Evolutionary conservation across 2,329 filamentous ascomycete species (phyloP).

Genomic region (Thielaviopsis euricoi): DNA sequence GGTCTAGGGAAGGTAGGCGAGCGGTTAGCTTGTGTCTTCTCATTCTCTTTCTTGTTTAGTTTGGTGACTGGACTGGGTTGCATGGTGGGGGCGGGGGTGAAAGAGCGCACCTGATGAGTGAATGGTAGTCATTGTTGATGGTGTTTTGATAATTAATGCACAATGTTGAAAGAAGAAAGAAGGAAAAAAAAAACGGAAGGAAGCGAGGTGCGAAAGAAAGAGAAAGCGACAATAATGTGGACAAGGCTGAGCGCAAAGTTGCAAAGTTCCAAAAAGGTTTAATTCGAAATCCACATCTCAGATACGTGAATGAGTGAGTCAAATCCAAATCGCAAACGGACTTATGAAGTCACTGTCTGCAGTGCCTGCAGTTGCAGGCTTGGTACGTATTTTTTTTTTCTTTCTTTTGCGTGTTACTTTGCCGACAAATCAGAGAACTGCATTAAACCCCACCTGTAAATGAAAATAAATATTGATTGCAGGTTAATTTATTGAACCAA

Average conservation of each 20-base stretch:
- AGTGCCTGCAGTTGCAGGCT: constrained; percentile 1
- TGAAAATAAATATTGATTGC: no score
- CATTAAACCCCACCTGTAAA: neutral
- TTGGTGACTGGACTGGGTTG: neutral
- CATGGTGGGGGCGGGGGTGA: neutral
- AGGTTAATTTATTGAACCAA: no score
- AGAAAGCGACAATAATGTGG: neutral
- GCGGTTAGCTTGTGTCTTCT: neutral
- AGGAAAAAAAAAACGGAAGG: neutral
- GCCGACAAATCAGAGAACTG: neutral
- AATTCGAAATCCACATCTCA: constrained; percentile 1
- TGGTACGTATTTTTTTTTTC: neutral
- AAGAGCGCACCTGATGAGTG: neutral
- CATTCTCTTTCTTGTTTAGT: no score
- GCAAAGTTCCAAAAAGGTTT: neutral
- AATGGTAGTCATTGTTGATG: neutral
- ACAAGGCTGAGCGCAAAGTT: neutral
- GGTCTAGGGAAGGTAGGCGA: neutral
- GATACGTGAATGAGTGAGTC: neutral
- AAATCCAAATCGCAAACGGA: neutral
- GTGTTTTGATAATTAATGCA: no score
- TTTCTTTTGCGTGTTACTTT: neutral
- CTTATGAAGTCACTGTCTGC: constrained; percentile 2
- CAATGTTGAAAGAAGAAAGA: no score
- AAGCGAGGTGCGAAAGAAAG: neutral